Conservation (phyloP, 768 basidiomycete species). For the Tulasnella sp. region DNA sequence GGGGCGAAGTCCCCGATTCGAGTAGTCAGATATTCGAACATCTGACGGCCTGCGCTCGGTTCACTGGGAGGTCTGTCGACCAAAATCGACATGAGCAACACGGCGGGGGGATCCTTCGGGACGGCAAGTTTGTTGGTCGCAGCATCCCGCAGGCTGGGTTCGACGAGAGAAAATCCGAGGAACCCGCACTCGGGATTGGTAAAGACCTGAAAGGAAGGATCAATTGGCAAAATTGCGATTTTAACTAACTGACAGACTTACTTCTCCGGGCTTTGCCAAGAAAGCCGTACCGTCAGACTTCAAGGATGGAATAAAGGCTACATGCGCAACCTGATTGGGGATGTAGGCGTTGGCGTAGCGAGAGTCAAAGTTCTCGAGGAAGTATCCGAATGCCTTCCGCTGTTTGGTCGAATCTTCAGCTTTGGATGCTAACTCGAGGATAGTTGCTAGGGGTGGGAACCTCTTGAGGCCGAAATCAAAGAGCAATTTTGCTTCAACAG, state of each 20-base stretch:
- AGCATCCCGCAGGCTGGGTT: constrained; percentile 40
- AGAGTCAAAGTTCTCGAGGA: constrained; percentile 57
- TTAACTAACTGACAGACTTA: constrained; percentile 24
- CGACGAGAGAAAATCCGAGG: constrained; percentile 66
- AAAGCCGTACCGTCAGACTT: constrained; percentile 36
- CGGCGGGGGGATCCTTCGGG: constrained; percentile 52
- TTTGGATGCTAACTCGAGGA: constrained; percentile 56
- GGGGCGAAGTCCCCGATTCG: constrained; percentile 51
- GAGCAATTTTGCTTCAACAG: constrained; percentile 11
- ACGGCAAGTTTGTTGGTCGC: constrained; percentile 55
- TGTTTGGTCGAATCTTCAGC: constrained; percentile 39
- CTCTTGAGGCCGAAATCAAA: constrained; percentile 22
- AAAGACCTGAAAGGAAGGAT: constrained; percentile 45
- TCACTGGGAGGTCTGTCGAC: constrained; percentile 47
- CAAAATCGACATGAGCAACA: constrained; percentile 47
- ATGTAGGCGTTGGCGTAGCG: constrained; percentile 49
- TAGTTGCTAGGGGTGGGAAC: constrained; percentile 50
- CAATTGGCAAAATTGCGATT: neutral
- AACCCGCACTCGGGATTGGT: constrained; percentile 51
- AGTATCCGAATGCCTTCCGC: constrained; percentile 62
- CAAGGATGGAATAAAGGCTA: constrained; percentile 72
- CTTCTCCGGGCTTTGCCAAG: constrained; percentile 55
- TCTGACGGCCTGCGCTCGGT: constrained; percentile 41
- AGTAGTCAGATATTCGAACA: constrained; percentile 58
- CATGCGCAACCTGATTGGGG: constrained; percentile 39